Percentiles rank a stretch among this genome's conserved stretches.
Conservation (phyloP, 2,329 filamentous ascomycete genomes). For the Tympanopsis confertula region DNA sequence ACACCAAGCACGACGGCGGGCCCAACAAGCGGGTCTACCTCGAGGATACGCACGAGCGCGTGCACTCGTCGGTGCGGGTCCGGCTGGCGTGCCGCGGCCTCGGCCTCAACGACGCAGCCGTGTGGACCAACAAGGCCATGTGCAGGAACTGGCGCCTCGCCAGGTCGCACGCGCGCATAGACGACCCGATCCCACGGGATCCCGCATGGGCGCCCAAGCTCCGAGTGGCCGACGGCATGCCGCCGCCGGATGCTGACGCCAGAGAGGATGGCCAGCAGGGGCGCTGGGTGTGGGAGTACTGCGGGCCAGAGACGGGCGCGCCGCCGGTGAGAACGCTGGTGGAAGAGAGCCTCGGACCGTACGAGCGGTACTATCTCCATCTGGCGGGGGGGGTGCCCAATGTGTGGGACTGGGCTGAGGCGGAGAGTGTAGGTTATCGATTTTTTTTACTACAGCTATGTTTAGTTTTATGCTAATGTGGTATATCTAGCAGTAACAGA, state of each 20-base stretch:
- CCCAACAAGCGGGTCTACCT: constrained; percentile 24
- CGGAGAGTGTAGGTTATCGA: constrained; percentile 5
- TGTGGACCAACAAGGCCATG: constrained; percentile 35
- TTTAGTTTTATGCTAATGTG: too few relatives aligned
- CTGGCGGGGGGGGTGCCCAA: constrained; percentile 30
- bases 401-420: constrained; percentile 28
- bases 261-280: constrained; percentile 12
- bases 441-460: too few relatives aligned
- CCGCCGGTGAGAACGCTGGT: constrained; percentile 29
- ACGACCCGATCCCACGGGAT: constrained; percentile 21
- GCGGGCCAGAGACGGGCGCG: constrained; percentile 27
- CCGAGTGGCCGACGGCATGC: constrained; percentile 5
- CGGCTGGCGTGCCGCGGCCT: constrained; percentile 36
- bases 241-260: constrained; percentile 7
- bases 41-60: constrained; percentile 38
- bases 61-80: constrained; percentile 42
- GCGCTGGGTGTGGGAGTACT: constrained; percentile 43
- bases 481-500: too few relatives aligned
- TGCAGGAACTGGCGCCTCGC: constrained; percentile 28
- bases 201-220: constrained; percentile 5
- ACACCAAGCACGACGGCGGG: constrained; percentile 28
- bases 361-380: constrained; percentile 34
- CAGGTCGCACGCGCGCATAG: constrained; percentile 16
- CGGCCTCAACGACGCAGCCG: constrained; percentile 30
- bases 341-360: constrained; percentile 41